Evolutionary conservation across 2,329 filamentous ascomycete genomes (phyloP).

Genomic region (Alternaria alternata): DNA sequence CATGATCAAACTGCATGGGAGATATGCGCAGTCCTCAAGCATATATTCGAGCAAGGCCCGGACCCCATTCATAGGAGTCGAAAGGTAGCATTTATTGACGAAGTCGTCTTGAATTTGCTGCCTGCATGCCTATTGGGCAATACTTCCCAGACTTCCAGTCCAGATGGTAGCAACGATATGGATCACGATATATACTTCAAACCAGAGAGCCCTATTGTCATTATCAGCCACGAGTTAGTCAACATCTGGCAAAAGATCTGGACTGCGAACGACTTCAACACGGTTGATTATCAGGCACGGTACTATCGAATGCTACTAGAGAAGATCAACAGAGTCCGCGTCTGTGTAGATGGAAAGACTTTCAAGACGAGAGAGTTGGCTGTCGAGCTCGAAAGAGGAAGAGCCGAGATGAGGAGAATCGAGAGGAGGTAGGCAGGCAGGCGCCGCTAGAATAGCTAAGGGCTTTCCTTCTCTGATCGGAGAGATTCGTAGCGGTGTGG

Average conservation of each 20-base stretch:
- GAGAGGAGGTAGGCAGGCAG: conserved; percentile 31
- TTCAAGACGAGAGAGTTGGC: conserved; percentile 39
- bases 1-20: conserved; percentile 43
- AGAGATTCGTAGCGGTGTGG: conserved; percentile 2
- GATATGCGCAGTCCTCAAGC: conserved; percentile 45
- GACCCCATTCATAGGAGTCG: conserved; percentile 26
- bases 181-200: not conserved
- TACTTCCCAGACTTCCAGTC: not conserved
- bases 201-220: not conserved
- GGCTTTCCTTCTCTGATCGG: conserved; percentile 1
- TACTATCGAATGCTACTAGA: conserved; percentile 39
- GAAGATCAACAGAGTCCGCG: conserved; percentile 38
- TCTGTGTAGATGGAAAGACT: conserved; percentile 42
- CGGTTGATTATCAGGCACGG: conserved; percentile 16
- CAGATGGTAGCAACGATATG: not conserved
- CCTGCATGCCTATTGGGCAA: conserved; percentile 16
- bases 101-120: conserved; percentile 45
- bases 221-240: conserved; percentile 27
- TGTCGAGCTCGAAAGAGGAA: conserved; percentile 45
- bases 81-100: conserved; percentile 33
- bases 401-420: conserved; percentile 39
- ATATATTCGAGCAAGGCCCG: conserved; percentile 37
- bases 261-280: conserved; percentile 37
- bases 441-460: not conserved
- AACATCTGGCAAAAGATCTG: conserved; percentile 48